phyloP scores from a whole-genome alignment of 2,329 filamentous ascomycete genomes.

The Aschersonia sp. region DNA sequence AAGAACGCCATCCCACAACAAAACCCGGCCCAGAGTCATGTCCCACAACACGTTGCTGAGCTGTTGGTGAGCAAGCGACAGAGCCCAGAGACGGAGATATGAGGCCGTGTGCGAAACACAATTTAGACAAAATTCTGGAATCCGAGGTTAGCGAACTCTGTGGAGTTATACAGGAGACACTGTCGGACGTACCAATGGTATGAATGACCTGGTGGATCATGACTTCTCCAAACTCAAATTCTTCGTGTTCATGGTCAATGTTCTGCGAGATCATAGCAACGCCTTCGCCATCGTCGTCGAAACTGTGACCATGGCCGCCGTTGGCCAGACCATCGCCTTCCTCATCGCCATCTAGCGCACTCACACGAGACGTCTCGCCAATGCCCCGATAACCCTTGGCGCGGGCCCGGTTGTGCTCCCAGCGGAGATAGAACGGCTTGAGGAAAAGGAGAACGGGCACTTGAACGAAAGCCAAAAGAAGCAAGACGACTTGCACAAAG shows the following conservation, averaged over 20 bases:
- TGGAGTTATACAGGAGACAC: not conserved
- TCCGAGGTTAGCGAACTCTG: not conserved
- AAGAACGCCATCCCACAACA: constrained; percentile 47
- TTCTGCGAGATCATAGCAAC: constrained; percentile 83
- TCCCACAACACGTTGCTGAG: constrained; percentile 90
- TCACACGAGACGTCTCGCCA: constrained; percentile 76
- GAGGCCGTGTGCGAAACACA: constrained; percentile 98
- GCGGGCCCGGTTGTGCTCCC: constrained; percentile 81
- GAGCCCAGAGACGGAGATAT: constrained; percentile 93
- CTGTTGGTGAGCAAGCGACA: constrained; percentile 96
- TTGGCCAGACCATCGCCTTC: constrained; percentile 42
- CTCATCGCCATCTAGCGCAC: constrained; percentile 80
- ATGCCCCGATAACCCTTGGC: constrained; percentile 86
- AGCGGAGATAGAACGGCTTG: constrained; percentile 90
- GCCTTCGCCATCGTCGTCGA: constrained; percentile 59
- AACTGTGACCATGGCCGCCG: constrained; percentile 40
- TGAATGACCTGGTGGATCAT: constrained; percentile 99
- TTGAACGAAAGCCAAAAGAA: constrained; percentile 72
- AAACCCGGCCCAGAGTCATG: constrained; percentile 79
- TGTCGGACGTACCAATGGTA: constrained; percentile 62
- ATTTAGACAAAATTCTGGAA: constrained; percentile 88
- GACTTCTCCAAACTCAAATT: constrained; percentile 92
- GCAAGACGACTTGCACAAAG: constrained; percentile 58
- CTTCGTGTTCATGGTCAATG: constrained; percentile 74
- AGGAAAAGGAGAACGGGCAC: constrained; percentile 86